Conservation (phyloP, 352 stramenopile species). For the Phytophthora litchii region DNA sequence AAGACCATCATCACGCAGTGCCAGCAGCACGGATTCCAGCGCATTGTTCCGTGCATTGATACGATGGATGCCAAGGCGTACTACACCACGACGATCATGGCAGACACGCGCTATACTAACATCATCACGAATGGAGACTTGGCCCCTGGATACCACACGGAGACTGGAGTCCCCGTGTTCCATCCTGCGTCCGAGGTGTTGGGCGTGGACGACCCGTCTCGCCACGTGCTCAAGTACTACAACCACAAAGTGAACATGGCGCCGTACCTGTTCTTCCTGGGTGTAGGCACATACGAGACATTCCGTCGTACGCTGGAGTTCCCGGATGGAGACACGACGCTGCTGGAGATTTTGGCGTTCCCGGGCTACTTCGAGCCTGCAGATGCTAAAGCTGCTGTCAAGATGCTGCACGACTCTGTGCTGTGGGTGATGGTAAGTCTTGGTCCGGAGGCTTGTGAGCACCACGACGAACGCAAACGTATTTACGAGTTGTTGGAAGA, state of each 20-base stretch:
- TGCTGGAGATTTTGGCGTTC: conserved; percentile 77
- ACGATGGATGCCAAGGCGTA: conserved; percentile 85
- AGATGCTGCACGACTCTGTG: conserved; percentile 48
- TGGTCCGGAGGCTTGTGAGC: conserved; percentile 5
- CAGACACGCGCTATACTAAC: conserved; percentile 78
- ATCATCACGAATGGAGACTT: conserved; percentile 84
- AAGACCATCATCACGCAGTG: conserved; percentile 87
- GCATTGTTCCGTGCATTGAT: conserved; percentile 79
- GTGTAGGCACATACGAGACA: conserved; percentile 79
- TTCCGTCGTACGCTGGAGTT: conserved; percentile 77
- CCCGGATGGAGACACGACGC: conserved; percentile 71
- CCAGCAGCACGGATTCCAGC: conserved; percentile 82
- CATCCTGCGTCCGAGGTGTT: conserved; percentile 48
- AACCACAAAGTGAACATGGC: conserved; percentile 85
- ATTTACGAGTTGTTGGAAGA: neutral
- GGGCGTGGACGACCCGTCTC: conserved; percentile 61
- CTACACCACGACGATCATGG: conserved; percentile 81
- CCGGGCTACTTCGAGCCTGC: conserved; percentile 68
- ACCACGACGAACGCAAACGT: neutral
- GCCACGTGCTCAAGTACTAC: conserved; percentile 66
- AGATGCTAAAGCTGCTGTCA: conserved; percentile 75
- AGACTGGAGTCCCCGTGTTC: conserved; percentile 65
- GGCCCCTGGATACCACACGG: conserved; percentile 64
- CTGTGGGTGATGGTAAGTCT: conserved; percentile 5
- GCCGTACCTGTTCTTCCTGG: conserved; percentile 82